Conservation (phyloP, 805 yeast genomes). For the Cephaloascus fragrans region DNA sequence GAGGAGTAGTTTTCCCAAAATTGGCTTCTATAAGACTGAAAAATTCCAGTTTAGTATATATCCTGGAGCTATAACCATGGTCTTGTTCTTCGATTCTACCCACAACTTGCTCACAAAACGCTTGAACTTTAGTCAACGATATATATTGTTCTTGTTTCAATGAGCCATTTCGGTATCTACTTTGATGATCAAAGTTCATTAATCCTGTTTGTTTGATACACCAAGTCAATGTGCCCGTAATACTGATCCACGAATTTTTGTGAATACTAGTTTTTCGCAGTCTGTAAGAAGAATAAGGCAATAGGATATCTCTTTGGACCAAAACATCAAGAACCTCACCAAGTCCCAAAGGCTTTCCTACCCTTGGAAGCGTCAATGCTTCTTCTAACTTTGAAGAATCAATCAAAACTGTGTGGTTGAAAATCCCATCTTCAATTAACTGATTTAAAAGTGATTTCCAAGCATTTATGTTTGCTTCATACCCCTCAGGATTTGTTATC, state of each 20-base stretch:
- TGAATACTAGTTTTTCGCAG: slow-evolving; percentile 2
- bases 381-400: slow-evolving; percentile 1
- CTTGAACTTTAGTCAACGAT: background rate
- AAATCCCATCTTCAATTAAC: slow-evolving; percentile 1
- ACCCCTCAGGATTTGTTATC: slow-evolving; percentile 37
- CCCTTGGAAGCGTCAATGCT: slow-evolving; percentile 9
- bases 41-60: background rate
- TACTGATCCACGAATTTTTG: slow-evolving; percentile 1
- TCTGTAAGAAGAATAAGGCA: slow-evolving; percentile 12
- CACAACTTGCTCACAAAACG: background rate
- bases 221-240: slow-evolving; percentile 5
- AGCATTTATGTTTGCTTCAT: slow-evolving; percentile 34
- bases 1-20: background rate
- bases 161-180: background rate
- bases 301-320: slow-evolving; percentile 10
- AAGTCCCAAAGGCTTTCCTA: slow-evolving; percentile 18
- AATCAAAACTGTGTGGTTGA: background rate
- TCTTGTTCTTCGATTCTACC: background rate
- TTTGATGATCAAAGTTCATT: background rate
- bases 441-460: slow-evolving; percentile 23
- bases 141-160: background rate
- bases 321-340: slow-evolving; percentile 14
- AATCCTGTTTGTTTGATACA: slow-evolving; percentile 5
- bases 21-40: background rate
- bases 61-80: background rate